Evolutionary conservation across 768 basidiomycete species (phyloP).

Genomic region (Mycena crocata): DNA sequence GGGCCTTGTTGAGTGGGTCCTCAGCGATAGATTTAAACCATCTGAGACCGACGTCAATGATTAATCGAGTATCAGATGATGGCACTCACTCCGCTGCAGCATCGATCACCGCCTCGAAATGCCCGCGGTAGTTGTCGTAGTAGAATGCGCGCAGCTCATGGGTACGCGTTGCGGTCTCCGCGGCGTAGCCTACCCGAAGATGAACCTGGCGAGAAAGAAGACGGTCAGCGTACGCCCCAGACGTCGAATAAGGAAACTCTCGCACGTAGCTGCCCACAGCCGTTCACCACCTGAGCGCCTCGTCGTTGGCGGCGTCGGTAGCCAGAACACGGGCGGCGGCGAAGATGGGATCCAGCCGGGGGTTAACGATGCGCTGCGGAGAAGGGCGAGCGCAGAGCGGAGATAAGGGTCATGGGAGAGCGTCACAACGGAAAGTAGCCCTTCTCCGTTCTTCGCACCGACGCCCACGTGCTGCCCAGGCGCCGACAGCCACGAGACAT

Average conservation of each 20-base stretch:
- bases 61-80: not conserved
- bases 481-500: constrained; percentile 71
- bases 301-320: constrained; percentile 79
- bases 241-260: constrained; percentile 54
- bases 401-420: constrained; percentile 63
- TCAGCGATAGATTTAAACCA: constrained; percentile 91
- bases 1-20: constrained; percentile 82
- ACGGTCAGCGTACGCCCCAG: not conserved
- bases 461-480: constrained; percentile 60
- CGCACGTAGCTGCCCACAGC: constrained; percentile 72
- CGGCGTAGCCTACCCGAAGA: constrained; percentile 85
- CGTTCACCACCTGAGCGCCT: constrained; percentile 81
- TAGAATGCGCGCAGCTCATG: constrained; percentile 76
- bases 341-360: constrained; percentile 71
- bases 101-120: constrained; percentile 86
- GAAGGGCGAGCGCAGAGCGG: constrained; percentile 56
- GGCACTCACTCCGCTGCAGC: constrained; percentile 50
- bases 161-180: constrained; percentile 80
- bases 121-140: constrained; percentile 68
- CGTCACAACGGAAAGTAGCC: constrained; percentile 56
- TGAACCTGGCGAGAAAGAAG: constrained; percentile 58
- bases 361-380: constrained; percentile 89
- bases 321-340: constrained; percentile 79
- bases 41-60: constrained; percentile 38
- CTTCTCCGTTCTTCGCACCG: constrained; percentile 42